Percentiles rank a stretch among this genome's conserved stretches.
Conservation (phyloP, 331 rosid species). For the Dryas integrifolia region DNA sequence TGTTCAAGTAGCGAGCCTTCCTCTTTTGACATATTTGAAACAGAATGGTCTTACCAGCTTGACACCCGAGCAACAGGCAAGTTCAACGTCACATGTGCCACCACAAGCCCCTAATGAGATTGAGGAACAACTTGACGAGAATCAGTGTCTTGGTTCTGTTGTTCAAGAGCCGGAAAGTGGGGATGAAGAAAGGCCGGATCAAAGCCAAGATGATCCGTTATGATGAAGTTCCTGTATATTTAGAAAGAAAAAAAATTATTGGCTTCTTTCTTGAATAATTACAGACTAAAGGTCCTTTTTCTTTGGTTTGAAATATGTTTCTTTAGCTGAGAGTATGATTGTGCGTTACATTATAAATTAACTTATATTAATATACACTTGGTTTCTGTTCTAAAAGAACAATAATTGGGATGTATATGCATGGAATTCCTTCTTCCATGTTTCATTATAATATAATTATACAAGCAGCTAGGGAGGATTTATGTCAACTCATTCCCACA, state of each 20-base stretch:
- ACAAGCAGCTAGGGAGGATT: too few species aligned
- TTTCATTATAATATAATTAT: too few species aligned
- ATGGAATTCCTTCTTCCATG: not conserved
- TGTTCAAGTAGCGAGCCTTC: slow-evolving; percentile 81
- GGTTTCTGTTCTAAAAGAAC: not conserved
- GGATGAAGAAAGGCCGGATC: slow-evolving; percentile 57
- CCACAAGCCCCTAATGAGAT: slow-evolving; percentile 56
- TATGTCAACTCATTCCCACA: too few species aligned
- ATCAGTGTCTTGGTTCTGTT: slow-evolving; percentile 45
- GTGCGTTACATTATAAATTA: slow-evolving; percentile 3
- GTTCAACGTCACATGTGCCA: slow-evolving; percentile 55
- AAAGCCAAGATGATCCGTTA: slow-evolving; percentile 47
- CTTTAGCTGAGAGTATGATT: not conserved
- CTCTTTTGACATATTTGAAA: slow-evolving; percentile 73
- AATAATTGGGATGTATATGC: not conserved
- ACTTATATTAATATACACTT: slow-evolving; percentile 1
- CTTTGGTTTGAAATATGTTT: not conserved
- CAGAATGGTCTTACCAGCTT: slow-evolving; percentile 88
- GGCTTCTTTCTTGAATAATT: slow-evolving; percentile 1
- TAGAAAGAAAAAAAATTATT: not conserved
- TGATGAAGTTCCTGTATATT: slow-evolving; percentile 30
- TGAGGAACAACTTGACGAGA: slow-evolving; percentile 57
- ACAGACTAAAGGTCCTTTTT: not conserved
- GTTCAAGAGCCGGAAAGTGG: slow-evolving; percentile 55
- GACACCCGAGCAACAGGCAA: slow-evolving; percentile 66